Evolutionary conservation across 805 yeast genomes (phyloP).

Genomic region (Hanseniaspora valbyensis): DNA sequence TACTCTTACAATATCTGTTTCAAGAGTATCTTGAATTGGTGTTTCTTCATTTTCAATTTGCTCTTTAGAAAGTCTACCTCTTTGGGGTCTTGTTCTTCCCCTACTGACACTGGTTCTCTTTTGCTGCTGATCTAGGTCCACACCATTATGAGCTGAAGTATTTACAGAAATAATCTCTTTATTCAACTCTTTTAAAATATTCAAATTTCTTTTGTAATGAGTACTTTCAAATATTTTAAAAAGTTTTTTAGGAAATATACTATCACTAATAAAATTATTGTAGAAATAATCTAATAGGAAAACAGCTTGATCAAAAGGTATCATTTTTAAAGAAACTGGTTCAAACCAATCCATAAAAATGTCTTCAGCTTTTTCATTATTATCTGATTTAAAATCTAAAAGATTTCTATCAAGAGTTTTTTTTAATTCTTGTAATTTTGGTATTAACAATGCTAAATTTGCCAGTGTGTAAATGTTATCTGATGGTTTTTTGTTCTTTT

Average conservation of each 20-base stretch:
- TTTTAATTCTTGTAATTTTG: neutral
- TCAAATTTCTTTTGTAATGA: neutral
- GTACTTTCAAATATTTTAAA: slow-evolving; percentile 6
- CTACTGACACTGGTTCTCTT: too few species aligned
- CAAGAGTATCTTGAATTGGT: neutral
- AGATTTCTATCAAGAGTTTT: neutral
- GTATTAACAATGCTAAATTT: neutral
- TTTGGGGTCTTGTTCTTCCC: too few species aligned
- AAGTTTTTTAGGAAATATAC: slow-evolving; percentile 5
- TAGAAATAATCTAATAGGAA: slow-evolving; percentile 2
- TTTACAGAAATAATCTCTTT: neutral
- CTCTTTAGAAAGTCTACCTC: too few species aligned
- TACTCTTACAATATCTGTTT: neutral
- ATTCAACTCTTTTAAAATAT: neutral
- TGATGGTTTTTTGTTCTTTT: neutral
- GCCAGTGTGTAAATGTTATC: neutral
- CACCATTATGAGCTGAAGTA: neutral
- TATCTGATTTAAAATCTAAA: neutral
- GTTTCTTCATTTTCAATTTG: too few species aligned
- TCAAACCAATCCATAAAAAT: neutral
- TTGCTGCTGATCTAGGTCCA: too few species aligned
- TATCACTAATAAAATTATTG: neutral
- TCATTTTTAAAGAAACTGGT: neutral
- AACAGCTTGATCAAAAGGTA: slow-evolving; percentile 3
- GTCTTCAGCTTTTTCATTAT: neutral